Percentiles rank a stretch among this genome's conserved stretches.
phyloP scores from a whole-genome alignment of 192 early-diverging fungal species.

The Phycomyces blakesleeanus region DNA sequence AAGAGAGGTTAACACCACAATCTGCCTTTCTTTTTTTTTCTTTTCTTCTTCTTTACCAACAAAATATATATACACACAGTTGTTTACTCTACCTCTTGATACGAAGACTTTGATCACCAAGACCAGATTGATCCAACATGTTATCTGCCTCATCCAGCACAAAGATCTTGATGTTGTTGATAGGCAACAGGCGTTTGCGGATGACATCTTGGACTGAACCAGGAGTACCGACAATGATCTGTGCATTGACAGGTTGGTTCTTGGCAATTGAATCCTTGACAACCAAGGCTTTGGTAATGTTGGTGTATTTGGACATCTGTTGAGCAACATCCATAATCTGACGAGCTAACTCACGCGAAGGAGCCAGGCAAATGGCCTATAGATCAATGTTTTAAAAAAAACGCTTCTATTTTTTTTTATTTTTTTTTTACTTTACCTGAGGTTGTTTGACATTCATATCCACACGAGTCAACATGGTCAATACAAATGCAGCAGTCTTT shows the following conservation, averaged over 20 bases:
- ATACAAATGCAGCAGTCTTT: slow-evolving; percentile 94
- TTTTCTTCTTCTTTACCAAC: background rate
- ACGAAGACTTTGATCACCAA: slow-evolving; percentile 84
- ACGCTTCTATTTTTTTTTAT: background rate
- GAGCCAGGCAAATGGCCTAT: slow-evolving; percentile 83
- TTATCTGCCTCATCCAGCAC: slow-evolving; percentile 99
- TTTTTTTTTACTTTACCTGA: slow-evolving; percentile 53
- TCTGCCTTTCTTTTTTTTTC: too few species aligned
- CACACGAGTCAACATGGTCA: slow-evolving; percentile 89
- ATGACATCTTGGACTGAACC: slow-evolving; percentile 84
- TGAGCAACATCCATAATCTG: slow-evolving; percentile 91
- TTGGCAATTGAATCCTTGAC: slow-evolving; percentile 66
- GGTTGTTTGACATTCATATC: slow-evolving; percentile 61
- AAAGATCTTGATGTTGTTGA: slow-evolving; percentile 68
- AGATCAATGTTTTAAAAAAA: background rate
- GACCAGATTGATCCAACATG: slow-evolving; percentile 84
- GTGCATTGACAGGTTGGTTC: slow-evolving; percentile 62
- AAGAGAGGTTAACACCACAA: too few species aligned
- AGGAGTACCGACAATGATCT: slow-evolving; percentile 92
- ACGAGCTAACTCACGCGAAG: slow-evolving; percentile 88
- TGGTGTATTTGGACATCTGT: slow-evolving; percentile 90
- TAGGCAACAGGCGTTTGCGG: slow-evolving; percentile 58
- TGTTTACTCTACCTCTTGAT: slow-evolving; percentile 65
- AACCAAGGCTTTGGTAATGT: slow-evolving; percentile 67
- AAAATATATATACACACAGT: background rate